These are phyloP conservation scores for Starmerella bombicola DNA, from an alignment of 805 yeast species.

Conservation along the genomic window DNA sequence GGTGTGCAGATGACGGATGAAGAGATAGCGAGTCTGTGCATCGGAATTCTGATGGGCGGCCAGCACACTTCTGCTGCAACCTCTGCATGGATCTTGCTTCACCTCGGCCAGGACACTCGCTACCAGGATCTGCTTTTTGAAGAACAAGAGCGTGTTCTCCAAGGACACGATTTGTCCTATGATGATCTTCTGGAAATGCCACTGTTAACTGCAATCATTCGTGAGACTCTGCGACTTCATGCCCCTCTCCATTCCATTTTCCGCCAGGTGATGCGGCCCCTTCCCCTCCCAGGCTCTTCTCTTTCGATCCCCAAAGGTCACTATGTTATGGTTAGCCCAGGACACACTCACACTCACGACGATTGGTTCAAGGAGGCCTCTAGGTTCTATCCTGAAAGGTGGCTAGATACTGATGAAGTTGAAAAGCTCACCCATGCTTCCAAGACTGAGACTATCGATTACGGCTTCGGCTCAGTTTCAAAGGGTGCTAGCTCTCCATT, in stretches of 20 bases:
- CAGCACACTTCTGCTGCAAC: slow-evolving; percentile 97
- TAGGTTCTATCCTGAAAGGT: slow-evolving; percentile 73
- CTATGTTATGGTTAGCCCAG: slow-evolving; percentile 85
- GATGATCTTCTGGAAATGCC: slow-evolving; percentile 77
- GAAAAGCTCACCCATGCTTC: slow-evolving; percentile 17
- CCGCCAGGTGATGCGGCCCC: slow-evolving; percentile 71
- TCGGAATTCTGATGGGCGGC: slow-evolving; percentile 97
- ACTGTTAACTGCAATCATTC: slow-evolving; percentile 66
- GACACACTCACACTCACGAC: slow-evolving; percentile 69
- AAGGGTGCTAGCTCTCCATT: slow-evolving; percentile 95
- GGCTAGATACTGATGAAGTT: slow-evolving; percentile 36
- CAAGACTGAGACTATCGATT: slow-evolving; percentile 44
- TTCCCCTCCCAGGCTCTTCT: slow-evolving; percentile 66
- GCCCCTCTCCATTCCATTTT: slow-evolving; percentile 93
- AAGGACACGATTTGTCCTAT: slow-evolving; percentile 49
- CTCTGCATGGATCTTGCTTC: slow-evolving; percentile 86
- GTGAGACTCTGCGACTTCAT: slow-evolving; percentile 90
- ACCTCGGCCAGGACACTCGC: slow-evolving; percentile 76
- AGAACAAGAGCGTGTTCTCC: slow-evolving; percentile 51
- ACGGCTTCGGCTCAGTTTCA: slow-evolving; percentile 92
- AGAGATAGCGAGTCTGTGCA: slow-evolving; percentile 83
- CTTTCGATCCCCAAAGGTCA: slow-evolving; percentile 83
- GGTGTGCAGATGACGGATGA: slow-evolving; percentile 90
- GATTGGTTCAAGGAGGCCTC: slow-evolving; percentile 66
- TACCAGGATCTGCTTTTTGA: slow-evolving; percentile 67